A percentile compares a stretch with the other conserved stretches of the same genome.
Evolutionary conservation across 805 yeast species (phyloP).

Genomic region (Starmerella cellae): DNA sequence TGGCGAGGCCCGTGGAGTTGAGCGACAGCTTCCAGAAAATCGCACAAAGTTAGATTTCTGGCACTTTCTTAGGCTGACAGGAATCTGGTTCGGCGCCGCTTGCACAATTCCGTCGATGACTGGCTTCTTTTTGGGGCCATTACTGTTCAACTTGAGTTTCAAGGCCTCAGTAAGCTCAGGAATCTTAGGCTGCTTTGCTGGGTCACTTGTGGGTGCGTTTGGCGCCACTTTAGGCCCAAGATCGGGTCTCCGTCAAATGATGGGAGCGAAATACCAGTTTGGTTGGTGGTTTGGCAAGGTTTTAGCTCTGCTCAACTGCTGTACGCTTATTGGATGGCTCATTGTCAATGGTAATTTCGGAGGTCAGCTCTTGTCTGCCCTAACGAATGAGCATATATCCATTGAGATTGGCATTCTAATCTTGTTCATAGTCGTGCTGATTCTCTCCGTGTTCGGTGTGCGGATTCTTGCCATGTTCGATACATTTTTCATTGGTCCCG

Average conservation of each 20-base stretch:
- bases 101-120: slow-evolving; percentile 88
- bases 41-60: slow-evolving; percentile 27
- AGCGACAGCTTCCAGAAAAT: slow-evolving; percentile 55
- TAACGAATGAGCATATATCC: slow-evolving; percentile 55
- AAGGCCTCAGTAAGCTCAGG: slow-evolving; percentile 52
- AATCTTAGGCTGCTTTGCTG: slow-evolving; percentile 47
- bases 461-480: slow-evolving; percentile 57
- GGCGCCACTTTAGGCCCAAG: slow-evolving; percentile 81
- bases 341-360: slow-evolving; percentile 81
- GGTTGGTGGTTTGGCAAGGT: slow-evolving; percentile 79
- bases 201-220: slow-evolving; percentile 68
- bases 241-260: slow-evolving; percentile 84
- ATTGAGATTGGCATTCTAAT: slow-evolving; percentile 62
- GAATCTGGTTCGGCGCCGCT: slow-evolving; percentile 74
- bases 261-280: slow-evolving; percentile 61
- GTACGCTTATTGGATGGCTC: slow-evolving; percentile 88
- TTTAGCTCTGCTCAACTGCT: slow-evolving; percentile 54
- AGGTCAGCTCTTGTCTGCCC: slow-evolving; percentile 61
- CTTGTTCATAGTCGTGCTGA: slow-evolving; percentile 47
- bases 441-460: slow-evolving; percentile 68
- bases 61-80: slow-evolving; percentile 35
- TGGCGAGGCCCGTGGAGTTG: slow-evolving; percentile 70
- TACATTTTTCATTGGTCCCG: slow-evolving; percentile 54
- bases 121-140: slow-evolving; percentile 62
- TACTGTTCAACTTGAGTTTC: slow-evolving; percentile 56